A percentile compares a stretch with the other conserved stretches of the same genome.
phyloP scores from a whole-genome alignment of 2,329 filamentous ascomycete genomes.

The Beauveria caledonica region DNA sequence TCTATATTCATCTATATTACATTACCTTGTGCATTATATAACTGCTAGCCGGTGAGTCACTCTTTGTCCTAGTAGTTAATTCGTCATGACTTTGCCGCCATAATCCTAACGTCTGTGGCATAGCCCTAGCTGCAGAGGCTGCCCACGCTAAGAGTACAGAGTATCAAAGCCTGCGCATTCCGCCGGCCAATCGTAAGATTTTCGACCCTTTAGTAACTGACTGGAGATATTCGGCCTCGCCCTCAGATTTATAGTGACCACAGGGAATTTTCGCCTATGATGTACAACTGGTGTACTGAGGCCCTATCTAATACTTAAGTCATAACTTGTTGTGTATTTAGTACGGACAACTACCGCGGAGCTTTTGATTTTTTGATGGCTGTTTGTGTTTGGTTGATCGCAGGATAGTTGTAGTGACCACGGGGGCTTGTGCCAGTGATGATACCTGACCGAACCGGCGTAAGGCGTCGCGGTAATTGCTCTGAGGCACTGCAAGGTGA shows the following conservation, averaged over 20 bases:
- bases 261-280: slow-evolving; percentile 5
- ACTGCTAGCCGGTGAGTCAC: neutral
- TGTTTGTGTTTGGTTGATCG: slow-evolving; percentile 9
- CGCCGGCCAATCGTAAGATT: neutral
- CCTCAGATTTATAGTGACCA: slow-evolving; percentile 2
- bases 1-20: neutral
- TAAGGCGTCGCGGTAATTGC: slow-evolving; percentile 8
- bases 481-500: slow-evolving; percentile 7
- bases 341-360: neutral
- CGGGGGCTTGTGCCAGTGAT: slow-evolving; percentile 8
- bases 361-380: slow-evolving; percentile 7
- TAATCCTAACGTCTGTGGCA: neutral
- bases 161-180: neutral
- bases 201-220: neutral
- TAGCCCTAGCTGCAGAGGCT: neutral
- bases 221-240: neutral
- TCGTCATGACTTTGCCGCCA: slow-evolving; percentile 3
- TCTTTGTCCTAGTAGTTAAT: neutral
- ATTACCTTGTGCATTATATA: slow-evolving; percentile 3
- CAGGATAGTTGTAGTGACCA: slow-evolving; percentile 1
- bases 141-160: neutral
- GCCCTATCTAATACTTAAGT: slow-evolving; percentile 3
- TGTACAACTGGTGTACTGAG: slow-evolving; percentile 6
- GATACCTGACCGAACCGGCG: slow-evolving; percentile 8
- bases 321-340: neutral